Conservation (phyloP, 2,329 filamentous ascomycete genomes). For the Metarhizium sp. region DNA sequence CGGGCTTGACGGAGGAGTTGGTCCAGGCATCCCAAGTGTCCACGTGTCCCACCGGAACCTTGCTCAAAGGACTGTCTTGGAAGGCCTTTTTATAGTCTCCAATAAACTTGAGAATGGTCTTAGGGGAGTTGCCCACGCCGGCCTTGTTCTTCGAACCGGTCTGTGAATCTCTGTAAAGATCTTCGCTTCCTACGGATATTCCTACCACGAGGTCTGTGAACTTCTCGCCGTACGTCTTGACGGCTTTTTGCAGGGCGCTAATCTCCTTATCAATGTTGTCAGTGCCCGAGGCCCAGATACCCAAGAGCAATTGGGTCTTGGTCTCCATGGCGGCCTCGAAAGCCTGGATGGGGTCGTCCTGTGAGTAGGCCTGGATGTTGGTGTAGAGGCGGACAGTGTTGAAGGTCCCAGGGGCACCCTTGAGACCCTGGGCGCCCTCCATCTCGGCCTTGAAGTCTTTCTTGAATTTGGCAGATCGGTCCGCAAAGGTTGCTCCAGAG, state of each 20-base stretch:
- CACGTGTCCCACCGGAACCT: constrained; percentile 52
- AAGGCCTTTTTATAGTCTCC: constrained; percentile 52
- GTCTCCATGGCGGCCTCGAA: constrained; percentile 61
- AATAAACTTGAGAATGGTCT: constrained; percentile 56
- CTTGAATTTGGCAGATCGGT: constrained; percentile 43
- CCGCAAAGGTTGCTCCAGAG: constrained; percentile 36
- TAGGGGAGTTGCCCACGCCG: constrained; percentile 49
- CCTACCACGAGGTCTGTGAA: constrained; percentile 51
- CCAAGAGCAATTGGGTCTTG: constrained; percentile 52
- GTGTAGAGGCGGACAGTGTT: constrained; percentile 57
- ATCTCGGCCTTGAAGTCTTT: constrained; percentile 39
- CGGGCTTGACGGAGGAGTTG: constrained; percentile 47
- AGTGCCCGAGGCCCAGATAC: constrained; percentile 51
- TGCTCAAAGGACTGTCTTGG: constrained; percentile 30
- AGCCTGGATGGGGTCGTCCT: constrained; percentile 71
- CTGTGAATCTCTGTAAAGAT: constrained; percentile 52
- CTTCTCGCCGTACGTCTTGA: constrained; percentile 40
- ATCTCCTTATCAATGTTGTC: constrained; percentile 51
- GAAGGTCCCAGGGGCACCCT: constrained; percentile 40
- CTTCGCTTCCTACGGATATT: constrained; percentile 58
- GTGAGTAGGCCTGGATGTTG: constrained; percentile 54
- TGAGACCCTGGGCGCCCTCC: constrained; percentile 25
- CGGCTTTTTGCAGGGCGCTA: constrained; percentile 46
- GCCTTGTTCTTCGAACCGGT: constrained; percentile 55
- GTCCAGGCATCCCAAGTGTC: constrained; percentile 60